A percentile compares a stretch with the other conserved stretches of the same genome.
Evolutionary conservation across 1,284 basidiomycete species (phyloP).

Genomic region (Puccinia polysora): DNA sequence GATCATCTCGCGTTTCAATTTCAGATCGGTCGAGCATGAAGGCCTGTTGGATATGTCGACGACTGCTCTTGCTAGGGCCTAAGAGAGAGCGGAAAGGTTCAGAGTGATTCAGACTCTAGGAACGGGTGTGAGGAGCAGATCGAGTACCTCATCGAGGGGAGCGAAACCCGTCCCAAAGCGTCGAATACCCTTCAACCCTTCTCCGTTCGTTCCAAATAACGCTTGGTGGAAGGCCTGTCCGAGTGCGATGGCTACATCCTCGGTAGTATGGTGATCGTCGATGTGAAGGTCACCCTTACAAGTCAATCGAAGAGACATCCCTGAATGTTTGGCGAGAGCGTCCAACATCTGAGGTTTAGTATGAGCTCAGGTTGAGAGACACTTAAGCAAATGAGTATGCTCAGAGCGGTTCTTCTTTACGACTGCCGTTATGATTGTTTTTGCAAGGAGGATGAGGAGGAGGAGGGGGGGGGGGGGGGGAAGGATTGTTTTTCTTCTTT

Average conservation of each 20-base stretch:
- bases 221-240: slow-evolving; percentile 90
- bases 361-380: background rate
- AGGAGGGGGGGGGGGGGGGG: background rate
- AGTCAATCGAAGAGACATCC: slow-evolving; percentile 69
- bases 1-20: slow-evolving; percentile 88
- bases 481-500: background rate
- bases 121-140: background rate
- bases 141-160: slow-evolving; percentile 81
- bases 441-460: too few species aligned
- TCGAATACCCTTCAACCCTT: slow-evolving; percentile 75
- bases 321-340: slow-evolving; percentile 53
- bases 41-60: slow-evolving; percentile 97
- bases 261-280: slow-evolving; percentile 98
- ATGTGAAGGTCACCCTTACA: slow-evolving; percentile 96
- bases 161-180: slow-evolving; percentile 96
- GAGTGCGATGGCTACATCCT: slow-evolving; percentile 60
- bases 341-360: slow-evolving; percentile 52
- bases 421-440: background rate
- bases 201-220: slow-evolving; percentile 63
- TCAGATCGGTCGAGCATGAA: slow-evolving; percentile 86
- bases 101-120: background rate
- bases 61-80: slow-evolving; percentile 90
- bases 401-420: background rate
- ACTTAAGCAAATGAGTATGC: background rate
- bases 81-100: slow-evolving; percentile 12